A percentile compares a stretch with the other conserved stretches of the same genome.
phyloP scores from a whole-genome alignment of 768 basidiomycete genomes.

The Leccinum disarticulatum region DNA sequence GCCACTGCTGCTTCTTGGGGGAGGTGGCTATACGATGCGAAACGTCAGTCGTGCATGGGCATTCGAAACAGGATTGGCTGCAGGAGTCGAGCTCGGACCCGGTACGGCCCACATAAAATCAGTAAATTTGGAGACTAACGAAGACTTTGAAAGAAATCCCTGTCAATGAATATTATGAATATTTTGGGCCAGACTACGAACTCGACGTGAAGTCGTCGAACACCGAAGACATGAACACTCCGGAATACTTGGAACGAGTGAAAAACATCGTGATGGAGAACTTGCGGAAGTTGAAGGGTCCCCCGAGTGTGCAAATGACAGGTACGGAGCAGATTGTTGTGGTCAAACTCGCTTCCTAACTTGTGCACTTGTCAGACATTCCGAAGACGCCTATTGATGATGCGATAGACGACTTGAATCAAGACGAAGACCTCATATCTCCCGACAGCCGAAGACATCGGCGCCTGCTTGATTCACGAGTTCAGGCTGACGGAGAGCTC shows the following conservation, averaged over 20 bases:
- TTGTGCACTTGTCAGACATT: constrained; percentile 54
- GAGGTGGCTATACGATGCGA: constrained; percentile 98
- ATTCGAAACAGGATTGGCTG: constrained; percentile 96
- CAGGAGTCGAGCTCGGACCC: constrained; percentile 87
- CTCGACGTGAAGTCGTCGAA: constrained; percentile 94
- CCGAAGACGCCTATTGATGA: constrained; percentile 85
- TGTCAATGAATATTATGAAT: constrained; percentile 98
- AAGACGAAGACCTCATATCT: constrained; percentile 81
- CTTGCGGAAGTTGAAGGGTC: constrained; percentile 78
- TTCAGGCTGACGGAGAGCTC: constrained; percentile 84
- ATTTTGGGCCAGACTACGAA: constrained; percentile 97
- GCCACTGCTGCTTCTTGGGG: constrained; percentile 91
- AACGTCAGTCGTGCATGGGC: constrained; percentile 98
- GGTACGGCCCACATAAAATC: constrained; percentile 43
- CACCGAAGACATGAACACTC: constrained; percentile 92
- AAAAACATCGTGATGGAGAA: constrained; percentile 92
- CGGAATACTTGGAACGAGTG: constrained; percentile 90
- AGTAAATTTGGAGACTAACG: constrained; percentile 3
- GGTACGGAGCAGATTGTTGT: constrained; percentile 43
- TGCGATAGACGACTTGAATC: constrained; percentile 73
- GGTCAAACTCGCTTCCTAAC: background rate
- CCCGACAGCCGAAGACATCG: constrained; percentile 75
- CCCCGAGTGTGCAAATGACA: constrained; percentile 91
- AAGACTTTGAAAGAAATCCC: constrained; percentile 74
- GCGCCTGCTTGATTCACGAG: constrained; percentile 73